phyloP scores from a whole-genome alignment of 2,329 filamentous ascomycete genomes.

The Colletotrichum noveboracense region DNA sequence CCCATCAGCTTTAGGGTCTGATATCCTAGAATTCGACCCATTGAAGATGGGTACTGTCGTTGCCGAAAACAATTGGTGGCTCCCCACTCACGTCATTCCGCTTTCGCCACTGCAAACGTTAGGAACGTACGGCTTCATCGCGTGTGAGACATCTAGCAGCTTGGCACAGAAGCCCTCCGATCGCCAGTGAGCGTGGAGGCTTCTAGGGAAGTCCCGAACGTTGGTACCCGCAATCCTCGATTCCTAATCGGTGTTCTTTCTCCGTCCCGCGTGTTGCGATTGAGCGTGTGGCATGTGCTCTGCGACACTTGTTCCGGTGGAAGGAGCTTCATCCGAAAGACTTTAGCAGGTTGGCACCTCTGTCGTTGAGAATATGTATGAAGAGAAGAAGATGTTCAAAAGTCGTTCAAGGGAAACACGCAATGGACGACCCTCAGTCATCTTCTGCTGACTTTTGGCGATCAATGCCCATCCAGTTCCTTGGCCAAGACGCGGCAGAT shows the following conservation, averaged over 20 bases:
- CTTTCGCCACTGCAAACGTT: neutral
- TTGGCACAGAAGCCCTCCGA: neutral
- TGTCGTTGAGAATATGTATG: neutral
- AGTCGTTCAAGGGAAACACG: neutral
- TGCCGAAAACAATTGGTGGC: neutral
- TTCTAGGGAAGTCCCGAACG: neutral
- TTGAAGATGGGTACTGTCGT: neutral
- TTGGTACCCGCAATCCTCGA: neutral
- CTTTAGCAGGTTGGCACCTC: neutral
- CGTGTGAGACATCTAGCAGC: neutral
- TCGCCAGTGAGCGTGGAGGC: neutral
- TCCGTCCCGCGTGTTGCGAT: neutral
- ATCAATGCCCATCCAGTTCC: neutral
- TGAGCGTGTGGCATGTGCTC: neutral
- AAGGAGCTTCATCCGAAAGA: neutral
- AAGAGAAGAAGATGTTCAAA: neutral
- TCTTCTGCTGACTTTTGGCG: neutral
- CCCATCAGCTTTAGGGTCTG: neutral
- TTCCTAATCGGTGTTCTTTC: neutral
- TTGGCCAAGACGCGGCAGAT: neutral
- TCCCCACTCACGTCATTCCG: neutral
- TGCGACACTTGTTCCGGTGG: neutral
- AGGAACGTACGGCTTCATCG: neutral
- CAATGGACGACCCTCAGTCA: neutral
- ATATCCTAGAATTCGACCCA: neutral